Percentiles rank a stretch among this genome's conserved stretches.
Conservation (phyloP, 1,139 yeast species). For the Protomyces gravidus region DNA sequence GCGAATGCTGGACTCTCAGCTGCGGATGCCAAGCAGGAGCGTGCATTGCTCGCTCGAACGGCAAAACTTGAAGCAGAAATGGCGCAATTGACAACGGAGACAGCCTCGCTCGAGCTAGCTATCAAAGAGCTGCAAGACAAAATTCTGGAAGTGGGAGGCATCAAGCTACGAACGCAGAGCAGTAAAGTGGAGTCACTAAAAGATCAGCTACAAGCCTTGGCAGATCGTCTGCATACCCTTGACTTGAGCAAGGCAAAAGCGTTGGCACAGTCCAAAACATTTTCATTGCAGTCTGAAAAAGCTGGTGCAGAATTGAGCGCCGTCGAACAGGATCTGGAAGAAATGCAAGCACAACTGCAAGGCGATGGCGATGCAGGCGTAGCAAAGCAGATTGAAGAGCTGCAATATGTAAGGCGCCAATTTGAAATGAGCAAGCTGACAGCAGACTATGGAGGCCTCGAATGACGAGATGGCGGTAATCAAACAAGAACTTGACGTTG, state of each 20-base stretch:
- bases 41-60: conserved; percentile 35
- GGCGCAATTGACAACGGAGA: conserved; percentile 50
- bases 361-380: conserved; percentile 33
- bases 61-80: conserved; percentile 41
- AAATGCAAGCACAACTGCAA: conserved; percentile 33
- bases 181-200: conserved; percentile 73
- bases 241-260: conserved; percentile 60
- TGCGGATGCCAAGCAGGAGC: conserved; percentile 28
- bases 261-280: conserved; percentile 60
- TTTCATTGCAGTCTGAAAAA: conserved; percentile 48
- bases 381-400: conserved; percentile 29
- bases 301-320: conserved; percentile 41
- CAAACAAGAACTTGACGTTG: conserved; percentile 50
- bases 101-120: conserved; percentile 55
- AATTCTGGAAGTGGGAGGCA: conserved; percentile 91
- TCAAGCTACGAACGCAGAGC: conserved; percentile 71
- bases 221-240: conserved; percentile 59
- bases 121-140: conserved; percentile 64
- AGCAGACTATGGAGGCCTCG: conserved; percentile 39
- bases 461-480: conserved; percentile 44
- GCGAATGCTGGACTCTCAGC: conserved; percentile 31
- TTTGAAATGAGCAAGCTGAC: conserved; percentile 28
- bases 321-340: conserved; percentile 44
- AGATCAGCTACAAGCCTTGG: conserved; percentile 61
- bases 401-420: conserved; percentile 4